Evolutionary conservation across 2,329 filamentous ascomycete species (phyloP).

Genomic region (Fusarium siculi): DNA sequence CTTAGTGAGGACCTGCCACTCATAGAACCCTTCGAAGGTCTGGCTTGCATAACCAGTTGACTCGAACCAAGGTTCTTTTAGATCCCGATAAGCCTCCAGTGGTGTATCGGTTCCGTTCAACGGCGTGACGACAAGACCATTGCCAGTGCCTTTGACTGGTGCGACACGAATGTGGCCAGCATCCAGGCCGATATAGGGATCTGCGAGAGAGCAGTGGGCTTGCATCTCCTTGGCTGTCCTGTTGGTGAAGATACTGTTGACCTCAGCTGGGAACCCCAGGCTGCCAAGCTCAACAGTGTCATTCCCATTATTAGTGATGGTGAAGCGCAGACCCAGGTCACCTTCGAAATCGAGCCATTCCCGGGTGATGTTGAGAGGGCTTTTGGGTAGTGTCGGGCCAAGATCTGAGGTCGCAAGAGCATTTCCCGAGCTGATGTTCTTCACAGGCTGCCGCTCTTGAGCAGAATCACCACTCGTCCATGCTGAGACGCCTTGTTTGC

Average conservation of each 20-base stretch:
- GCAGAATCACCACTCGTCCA: constrained; percentile 63
- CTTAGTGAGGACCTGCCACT: constrained; percentile 66
- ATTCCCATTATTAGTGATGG: constrained; percentile 57
- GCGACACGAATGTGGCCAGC: constrained; percentile 67
- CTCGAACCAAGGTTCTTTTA: constrained; percentile 56
- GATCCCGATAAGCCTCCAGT: constrained; percentile 66
- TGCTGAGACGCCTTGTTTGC: constrained; percentile 47
- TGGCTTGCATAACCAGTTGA: constrained; percentile 61
- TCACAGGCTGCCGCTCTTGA: constrained; percentile 47
- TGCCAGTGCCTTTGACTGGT: constrained; percentile 62
- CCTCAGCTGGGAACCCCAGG: constrained; percentile 67
- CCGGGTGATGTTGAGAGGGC: constrained; percentile 59
- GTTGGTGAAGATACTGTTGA: constrained; percentile 70
- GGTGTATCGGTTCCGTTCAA: constrained; percentile 55
- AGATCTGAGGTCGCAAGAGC: constrained; percentile 55
- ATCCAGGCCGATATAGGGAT: constrained; percentile 70
- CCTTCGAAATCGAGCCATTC: constrained; percentile 61
- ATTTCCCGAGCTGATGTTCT: constrained; percentile 10
- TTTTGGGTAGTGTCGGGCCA: constrained; percentile 52
- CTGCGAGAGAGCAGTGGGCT: constrained; percentile 63
- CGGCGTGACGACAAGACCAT: constrained; percentile 65
- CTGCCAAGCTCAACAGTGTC: constrained; percentile 63
- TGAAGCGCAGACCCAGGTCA: constrained; percentile 64
- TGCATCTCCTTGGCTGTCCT: constrained; percentile 60
- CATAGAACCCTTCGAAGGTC: constrained; percentile 69